Evolutionary conservation across 2,329 filamentous ascomycete species (phyloP), one percentile per base, ranked within the genome.

Genomic region (Hypoxylon sp.): DNA sequence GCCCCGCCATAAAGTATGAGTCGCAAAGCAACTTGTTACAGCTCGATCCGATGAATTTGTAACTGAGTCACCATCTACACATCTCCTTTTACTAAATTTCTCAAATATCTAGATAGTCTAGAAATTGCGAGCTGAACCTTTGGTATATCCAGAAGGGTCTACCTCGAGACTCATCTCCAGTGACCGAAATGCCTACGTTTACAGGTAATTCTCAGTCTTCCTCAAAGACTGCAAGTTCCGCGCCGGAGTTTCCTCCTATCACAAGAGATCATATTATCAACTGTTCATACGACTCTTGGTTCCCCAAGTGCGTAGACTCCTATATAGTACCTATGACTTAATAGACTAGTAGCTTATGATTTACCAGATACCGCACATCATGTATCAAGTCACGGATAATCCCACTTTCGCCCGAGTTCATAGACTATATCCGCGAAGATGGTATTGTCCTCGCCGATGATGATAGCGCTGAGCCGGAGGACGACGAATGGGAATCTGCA

Each of bases 281-380:
- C 80, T 99, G 95, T 81, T 97, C 96, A 45, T 98, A 97, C 80
- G 92, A 97, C 78, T 88, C 86, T 66, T 99, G 96, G 96, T 93
- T 97, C 75, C 89, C 92, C 51, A 90, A 87, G 86, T 93, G 82
- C 56, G 82, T 75, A 34, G 10, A 19, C 30, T n/a, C n/a, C 14
- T 41, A 11, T 30, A 19, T 32, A 25, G 7, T 6, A 25, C 3
- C 11, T 41, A 4, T 5, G 36, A 48, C 25, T 25, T 13, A 9
- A 5, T 5, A 19, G 6, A 41, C 10, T 30, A 34, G 63, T 74
- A 53, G 75, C 71, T 53, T 25, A 63, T 41, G 34, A 43, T 1
- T 19, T 46, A 43, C 5, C 46, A 93, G 89, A 79, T 97, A 97
- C 78, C 91, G 93, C 65, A 84, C 88, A 6, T 86, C 93, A 51